Percentiles rank a stretch among this genome's conserved stretches.
Evolutionary conservation across 129 eudicot species (phyloP).

Genomic region (Arctium lappa): DNA sequence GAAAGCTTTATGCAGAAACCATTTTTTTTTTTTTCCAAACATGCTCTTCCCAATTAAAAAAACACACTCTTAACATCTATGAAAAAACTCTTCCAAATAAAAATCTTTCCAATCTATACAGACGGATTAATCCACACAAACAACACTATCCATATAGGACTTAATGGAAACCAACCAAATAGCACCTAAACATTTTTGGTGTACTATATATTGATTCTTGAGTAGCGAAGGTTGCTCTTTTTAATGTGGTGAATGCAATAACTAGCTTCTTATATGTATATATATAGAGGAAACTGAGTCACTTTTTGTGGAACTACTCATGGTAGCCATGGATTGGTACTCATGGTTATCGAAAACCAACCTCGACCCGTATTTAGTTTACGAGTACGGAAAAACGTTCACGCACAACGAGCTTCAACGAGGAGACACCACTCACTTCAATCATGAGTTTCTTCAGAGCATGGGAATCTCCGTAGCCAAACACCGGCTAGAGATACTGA

Average conservation of each 20-base stretch:
- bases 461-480: constrained; percentile 63
- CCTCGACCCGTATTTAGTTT: constrained; percentile 47
- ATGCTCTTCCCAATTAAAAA: too few species aligned
- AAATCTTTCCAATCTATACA: too few species aligned
- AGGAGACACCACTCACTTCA: constrained; percentile 50
- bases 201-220: background rate
- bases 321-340: constrained; percentile 68
- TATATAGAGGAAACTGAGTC: constrained; percentile 4
- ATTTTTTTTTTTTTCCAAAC: too few species aligned
- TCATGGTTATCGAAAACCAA: constrained; percentile 62
- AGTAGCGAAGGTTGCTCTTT: background rate
- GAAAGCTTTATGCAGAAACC: too few species aligned
- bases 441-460: constrained; percentile 70
- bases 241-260: background rate
- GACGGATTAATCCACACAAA: too few species aligned
- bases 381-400: constrained; percentile 51
- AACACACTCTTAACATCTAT: too few species aligned
- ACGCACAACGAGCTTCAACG: constrained; percentile 52
- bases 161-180: too few species aligned
- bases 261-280: constrained; percentile 15
- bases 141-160: too few species aligned
- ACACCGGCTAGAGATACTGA: constrained; percentile 68
- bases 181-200: background rate
- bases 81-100: too few species aligned
- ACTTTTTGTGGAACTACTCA: background rate